Evolutionary conservation across 2,329 filamentous ascomycete species (phyloP), one percentile per base, ranked within the genome.

Genomic region (Colletotrichum sidae): DNA sequence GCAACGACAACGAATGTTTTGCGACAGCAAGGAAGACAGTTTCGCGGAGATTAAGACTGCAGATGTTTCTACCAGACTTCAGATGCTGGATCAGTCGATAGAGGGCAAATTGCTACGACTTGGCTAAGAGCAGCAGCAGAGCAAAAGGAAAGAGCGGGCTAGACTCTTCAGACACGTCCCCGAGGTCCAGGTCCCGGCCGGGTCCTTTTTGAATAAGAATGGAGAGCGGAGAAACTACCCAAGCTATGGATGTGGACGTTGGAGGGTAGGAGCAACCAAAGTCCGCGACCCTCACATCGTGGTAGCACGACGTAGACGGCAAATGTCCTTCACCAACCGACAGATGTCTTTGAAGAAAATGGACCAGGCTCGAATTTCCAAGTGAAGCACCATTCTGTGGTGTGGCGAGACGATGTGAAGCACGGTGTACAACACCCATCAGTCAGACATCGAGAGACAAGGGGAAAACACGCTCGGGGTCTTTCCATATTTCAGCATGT

Each of bases 91-190:
- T 15, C 10, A 7, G 12, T 15, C 8, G 42, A 50, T 49, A 38
- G 17, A 44, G 33, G 39, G 37, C 38, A 45, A 12, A 25, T 15
- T 33, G 38, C 35, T 45, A 37, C 33, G 12, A 34, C 38, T 49
- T 52, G 47, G 52, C 46, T 46, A 33, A 42, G 46, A 53, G 47
- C 45, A 61, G 46, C 17, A 39, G 37, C 25, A 25, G 25, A 13
- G 17, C 11, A 13, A 11, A 39, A 56, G 33, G 47, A 42, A 39
- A 9, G 38, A 50, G 47, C 39, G 12, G 17, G 37, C 33, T 25
- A 17, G 47, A 55, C 39, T 45, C 17, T 41, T 25, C 49, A 52
- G 46, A 25, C 25, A 25, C 4, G 25, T 25, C 25, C 25, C 25
- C 25, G 25, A 25, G 25, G 25, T 25, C 25, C 25, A 25, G 25